A percentile compares a stretch with the other conserved stretches of the same genome.
Conservation (phyloP, 805 yeast genomes). For the Wickerhamomyces ciferrii region DNA sequence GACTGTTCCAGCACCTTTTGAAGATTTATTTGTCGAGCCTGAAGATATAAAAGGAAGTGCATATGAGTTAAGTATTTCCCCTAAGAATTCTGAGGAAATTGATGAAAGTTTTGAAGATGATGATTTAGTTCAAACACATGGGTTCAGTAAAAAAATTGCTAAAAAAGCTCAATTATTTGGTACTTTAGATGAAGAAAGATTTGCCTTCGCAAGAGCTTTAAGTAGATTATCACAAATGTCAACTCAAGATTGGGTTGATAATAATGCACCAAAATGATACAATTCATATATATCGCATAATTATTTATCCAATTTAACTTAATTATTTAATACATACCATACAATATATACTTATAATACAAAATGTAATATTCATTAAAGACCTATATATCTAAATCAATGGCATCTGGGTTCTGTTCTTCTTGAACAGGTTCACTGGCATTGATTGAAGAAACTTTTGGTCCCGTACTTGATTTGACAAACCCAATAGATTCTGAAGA, state of each 20-base stretch:
- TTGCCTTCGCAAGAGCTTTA: conserved; percentile 94
- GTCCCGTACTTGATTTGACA: conserved; percentile 35
- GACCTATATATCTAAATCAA: conserved; percentile 45
- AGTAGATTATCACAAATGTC: conserved; percentile 92
- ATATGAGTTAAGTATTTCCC: conserved; percentile 23
- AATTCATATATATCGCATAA: too few species aligned
- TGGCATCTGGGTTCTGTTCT: conserved; percentile 45
- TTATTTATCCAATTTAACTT: too few species aligned
- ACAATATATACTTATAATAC: background rate
- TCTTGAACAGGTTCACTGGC: conserved; percentile 6
- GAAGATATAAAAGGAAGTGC: conserved; percentile 42
- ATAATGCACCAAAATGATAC: conserved; percentile 6
- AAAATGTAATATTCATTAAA: background rate
- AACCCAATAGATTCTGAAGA: conserved; percentile 39
- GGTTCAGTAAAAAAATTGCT: conserved; percentile 68
- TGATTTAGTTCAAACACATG: conserved; percentile 67
- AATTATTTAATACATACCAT: background rate
- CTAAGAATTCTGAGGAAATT: conserved; percentile 9
- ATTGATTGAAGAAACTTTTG: conserved; percentile 25
- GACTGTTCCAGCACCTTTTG: conserved; percentile 82
- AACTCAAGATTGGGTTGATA: conserved; percentile 84
- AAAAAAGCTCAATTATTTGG: conserved; percentile 69
- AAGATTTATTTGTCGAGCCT: conserved; percentile 81
- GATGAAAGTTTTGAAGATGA: conserved; percentile 40
- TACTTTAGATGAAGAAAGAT: conserved; percentile 85